These are phyloP conservation scores for Vinca minor DNA, from an alignment of 257 asterid genomes.

Conservation along the genomic window DNA sequence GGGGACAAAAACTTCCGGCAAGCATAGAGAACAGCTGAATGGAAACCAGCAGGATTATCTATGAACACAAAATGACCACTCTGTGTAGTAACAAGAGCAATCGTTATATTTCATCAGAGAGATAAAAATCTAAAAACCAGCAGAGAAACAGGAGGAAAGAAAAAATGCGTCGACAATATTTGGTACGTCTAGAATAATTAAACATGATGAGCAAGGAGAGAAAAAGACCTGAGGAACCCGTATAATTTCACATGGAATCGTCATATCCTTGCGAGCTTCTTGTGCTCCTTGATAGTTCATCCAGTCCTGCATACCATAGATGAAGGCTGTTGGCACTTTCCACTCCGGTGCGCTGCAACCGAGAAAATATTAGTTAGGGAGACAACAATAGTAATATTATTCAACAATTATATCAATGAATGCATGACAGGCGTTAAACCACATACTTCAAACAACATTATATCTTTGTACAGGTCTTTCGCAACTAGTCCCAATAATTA, in stretches of 20 bases:
- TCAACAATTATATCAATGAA: no score
- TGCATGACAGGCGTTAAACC: no score
- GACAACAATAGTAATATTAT: background rate
- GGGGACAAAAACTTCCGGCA: conserved; percentile 48
- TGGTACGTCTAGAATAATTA: background rate
- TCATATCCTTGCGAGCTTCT: conserved; percentile 61
- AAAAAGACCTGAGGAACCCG: conserved; percentile 64
- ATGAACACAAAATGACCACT: conserved; percentile 72
- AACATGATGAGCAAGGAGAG: conserved; percentile 6
- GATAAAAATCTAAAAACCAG: no score
- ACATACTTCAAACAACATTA: no score
- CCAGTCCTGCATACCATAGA: conserved; percentile 79
- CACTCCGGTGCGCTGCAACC: conserved; percentile 61
- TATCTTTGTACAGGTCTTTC: no score
- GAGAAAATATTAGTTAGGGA: background rate
- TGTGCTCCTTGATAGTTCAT: conserved; percentile 72
- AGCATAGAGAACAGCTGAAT: conserved; percentile 65
- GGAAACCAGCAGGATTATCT: conserved; percentile 56
- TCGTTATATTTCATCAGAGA: background rate
- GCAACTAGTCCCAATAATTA: background rate
- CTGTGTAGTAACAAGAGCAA: conserved; percentile 25
- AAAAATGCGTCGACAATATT: background rate
- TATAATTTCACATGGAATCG: conserved; percentile 66
- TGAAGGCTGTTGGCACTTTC: conserved; percentile 78
- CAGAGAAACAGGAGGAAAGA: no score